Conservation (phyloP, 495 filamentous ascomycete species). For the Jackrogersella multiformis region DNA sequence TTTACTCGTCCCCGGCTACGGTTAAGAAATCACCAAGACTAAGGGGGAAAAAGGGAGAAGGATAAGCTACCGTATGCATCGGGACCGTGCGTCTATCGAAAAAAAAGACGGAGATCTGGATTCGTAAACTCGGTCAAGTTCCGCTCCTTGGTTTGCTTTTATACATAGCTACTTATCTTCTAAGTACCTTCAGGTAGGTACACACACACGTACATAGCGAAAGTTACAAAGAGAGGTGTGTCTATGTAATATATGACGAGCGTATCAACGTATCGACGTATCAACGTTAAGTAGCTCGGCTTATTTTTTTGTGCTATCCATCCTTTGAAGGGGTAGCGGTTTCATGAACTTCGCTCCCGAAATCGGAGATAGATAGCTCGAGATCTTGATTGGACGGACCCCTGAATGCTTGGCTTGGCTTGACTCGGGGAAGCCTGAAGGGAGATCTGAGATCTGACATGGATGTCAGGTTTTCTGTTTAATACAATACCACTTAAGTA, state of each 20-base stretch:
- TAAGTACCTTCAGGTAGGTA: too few relatives aligned
- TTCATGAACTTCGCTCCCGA: conserved; percentile 26
- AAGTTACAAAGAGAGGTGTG: conserved; percentile 7
- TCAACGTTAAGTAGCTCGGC: conserved; percentile 11
- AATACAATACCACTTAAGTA: not conserved
- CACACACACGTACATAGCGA: conserved; percentile 1
- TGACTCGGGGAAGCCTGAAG: not conserved
- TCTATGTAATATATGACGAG: conserved; percentile 6
- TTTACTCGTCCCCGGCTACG: conserved; percentile 11
- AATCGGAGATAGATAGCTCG: conserved; percentile 22
- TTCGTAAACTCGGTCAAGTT: not conserved
- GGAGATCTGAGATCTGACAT: not conserved
- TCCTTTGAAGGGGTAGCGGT: conserved; percentile 3
- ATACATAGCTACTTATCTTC: too few relatives aligned
- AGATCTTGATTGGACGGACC: not conserved
- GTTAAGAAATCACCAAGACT: conserved; percentile 23
- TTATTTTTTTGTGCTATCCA: conserved; percentile 7
- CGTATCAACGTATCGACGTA: conserved; percentile 9
- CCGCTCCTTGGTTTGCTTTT: conserved; percentile 6
- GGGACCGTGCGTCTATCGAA: conserved; percentile 5
- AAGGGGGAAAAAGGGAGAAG: conserved; percentile 10
- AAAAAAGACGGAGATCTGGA: not conserved
- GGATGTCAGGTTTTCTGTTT: not conserved
- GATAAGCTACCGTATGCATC: conserved; percentile 23
- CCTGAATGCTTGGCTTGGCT: not conserved